These are phyloP conservation scores for Prinsepia uniflora DNA, from an alignment of 306 rosid species.

Conservation along the genomic window DNA sequence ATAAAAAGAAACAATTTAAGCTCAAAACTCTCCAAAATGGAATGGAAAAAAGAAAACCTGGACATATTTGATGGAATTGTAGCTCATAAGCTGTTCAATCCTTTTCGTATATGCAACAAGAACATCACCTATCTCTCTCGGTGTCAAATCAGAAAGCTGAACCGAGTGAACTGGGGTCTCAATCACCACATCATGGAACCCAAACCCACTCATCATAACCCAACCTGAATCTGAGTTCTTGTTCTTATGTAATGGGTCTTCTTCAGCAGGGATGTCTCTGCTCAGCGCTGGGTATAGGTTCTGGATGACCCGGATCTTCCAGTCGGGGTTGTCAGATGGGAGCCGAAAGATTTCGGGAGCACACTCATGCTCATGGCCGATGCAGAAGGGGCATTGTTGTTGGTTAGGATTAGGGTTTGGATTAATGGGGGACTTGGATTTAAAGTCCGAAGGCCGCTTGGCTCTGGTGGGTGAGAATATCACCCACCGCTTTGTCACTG, in stretches of 20 bases:
- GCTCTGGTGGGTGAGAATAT: slow-evolving; percentile 74
- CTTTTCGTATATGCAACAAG: slow-evolving; percentile 40
- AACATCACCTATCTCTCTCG: slow-evolving; percentile 38
- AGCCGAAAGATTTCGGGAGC: slow-evolving; percentile 83
- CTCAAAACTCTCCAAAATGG: not conserved
- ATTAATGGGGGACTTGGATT: slow-evolving; percentile 52
- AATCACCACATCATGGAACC: slow-evolving; percentile 72
- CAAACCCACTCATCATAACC: slow-evolving; percentile 46
- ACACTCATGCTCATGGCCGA: slow-evolving; percentile 69
- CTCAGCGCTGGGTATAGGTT: slow-evolving; percentile 75
- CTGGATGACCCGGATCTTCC: slow-evolving; percentile 73
- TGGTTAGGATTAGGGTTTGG: slow-evolving; percentile 28
- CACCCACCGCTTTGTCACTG: slow-evolving; percentile 60
- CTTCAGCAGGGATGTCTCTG: slow-evolving; percentile 19
- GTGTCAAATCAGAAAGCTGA: slow-evolving; percentile 48
- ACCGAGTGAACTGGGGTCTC: slow-evolving; percentile 67
- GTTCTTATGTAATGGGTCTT: not conserved
- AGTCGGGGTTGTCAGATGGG: slow-evolving; percentile 45
- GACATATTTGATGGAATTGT: slow-evolving; percentile 52
- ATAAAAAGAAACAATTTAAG: not conserved
- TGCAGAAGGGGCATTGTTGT: slow-evolving; percentile 64
- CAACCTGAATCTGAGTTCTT: slow-evolving; percentile 1
- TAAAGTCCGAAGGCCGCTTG: slow-evolving; percentile 73
- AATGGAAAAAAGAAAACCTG: slow-evolving; percentile 42
- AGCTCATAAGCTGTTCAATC: slow-evolving; percentile 35